These are phyloP conservation scores for Geopyxis carbonaria DNA, from an alignment of 495 filamentous ascomycete species.

Conservation along the genomic window DNA sequence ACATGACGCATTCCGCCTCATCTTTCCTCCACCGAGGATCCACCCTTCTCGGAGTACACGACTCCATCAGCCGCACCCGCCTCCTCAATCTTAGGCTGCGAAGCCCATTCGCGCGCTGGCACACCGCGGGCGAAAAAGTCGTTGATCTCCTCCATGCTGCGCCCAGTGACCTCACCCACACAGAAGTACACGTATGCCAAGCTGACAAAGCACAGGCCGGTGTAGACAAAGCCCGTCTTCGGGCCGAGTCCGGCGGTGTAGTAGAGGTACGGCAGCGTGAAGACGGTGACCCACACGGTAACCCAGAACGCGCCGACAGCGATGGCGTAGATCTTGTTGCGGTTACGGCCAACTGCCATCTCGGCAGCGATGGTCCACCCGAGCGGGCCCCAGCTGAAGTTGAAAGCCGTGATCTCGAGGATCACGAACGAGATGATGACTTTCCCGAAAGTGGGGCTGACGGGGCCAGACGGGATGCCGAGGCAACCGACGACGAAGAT, in stretches of 20 bases:
- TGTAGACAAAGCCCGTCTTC: conserved; percentile 29
- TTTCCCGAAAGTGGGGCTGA: conserved; percentile 7
- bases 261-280: conserved; percentile 30
- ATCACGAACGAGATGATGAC: conserved; percentile 26
- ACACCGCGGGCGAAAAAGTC: too few relatives aligned
- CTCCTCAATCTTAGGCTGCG: too few relatives aligned
- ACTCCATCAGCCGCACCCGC: too few relatives aligned
- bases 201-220: conserved; percentile 21
- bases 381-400: conserved; percentile 27
- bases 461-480: conserved; percentile 15
- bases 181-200: conserved; percentile 30
- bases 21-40: too few relatives aligned
- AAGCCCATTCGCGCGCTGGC: too few relatives aligned
- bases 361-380: conserved; percentile 26
- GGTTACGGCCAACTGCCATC: conserved; percentile 28
- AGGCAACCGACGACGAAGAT: conserved; percentile 27
- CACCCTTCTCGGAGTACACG: too few relatives aligned
- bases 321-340: conserved; percentile 27
- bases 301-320: conserved; percentile 26
- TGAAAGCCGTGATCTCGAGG: conserved; percentile 27
- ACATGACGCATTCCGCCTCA: too few relatives aligned
- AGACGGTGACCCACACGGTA: conserved; percentile 27
- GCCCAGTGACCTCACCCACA: conserved; percentile 27
- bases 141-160: conserved; percentile 25
- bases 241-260: conserved; percentile 26